Evolutionary conservation across 1,284 basidiomycete genomes (phyloP), one percentile per base, ranked within the genome.

Genomic region (Inonotus obliquus): DNA sequence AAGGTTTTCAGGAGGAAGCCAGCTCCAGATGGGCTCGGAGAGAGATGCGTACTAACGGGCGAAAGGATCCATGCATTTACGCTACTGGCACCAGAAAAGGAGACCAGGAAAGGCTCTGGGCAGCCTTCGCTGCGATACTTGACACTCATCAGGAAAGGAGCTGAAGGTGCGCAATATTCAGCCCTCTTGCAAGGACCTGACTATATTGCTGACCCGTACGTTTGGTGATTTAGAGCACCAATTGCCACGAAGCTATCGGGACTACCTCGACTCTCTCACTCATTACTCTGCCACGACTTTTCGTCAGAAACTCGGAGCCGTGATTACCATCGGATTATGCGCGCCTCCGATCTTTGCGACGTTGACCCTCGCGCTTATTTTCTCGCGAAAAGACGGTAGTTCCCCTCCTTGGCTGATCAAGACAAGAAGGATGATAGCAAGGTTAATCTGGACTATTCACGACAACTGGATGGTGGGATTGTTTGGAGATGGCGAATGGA

Each of bases 51-150:
- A 23, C 13, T 57, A 11, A 56, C 53, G 14, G 61, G 57, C 23
- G 45, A 63, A 29, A 37, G 35, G n/a, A 21, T 65, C 19, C 37
- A 58, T 13, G 64, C 62, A 17, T 65, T 52, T 37, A 65, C 64
- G 9, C 62, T 65, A 38, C 27, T 61, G 13, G 62, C 62, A 13
- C 54, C 58, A 11, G 35, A 25, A 17, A 39, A 45, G 21, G 54
- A 51, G 32, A 60, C 53, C 13, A 51, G 64, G 19, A 27, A 38
- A 25, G 41, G 25, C 11, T 19, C 37, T 2, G 54, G 62, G 25
- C 54, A 63, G 38, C 54, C 64, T 9, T 65, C 64, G 5, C 35
- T 39, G 35, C 64, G 64, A 10, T 65, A 65, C 23, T 54, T 65
- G 27, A 53, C 54, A 29, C 41, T 65, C n/a, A 61, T 65, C 10